Evolutionary conservation across 2,329 filamentous ascomycete genomes (phyloP).

Genomic region (Colletotrichum musae): DNA sequence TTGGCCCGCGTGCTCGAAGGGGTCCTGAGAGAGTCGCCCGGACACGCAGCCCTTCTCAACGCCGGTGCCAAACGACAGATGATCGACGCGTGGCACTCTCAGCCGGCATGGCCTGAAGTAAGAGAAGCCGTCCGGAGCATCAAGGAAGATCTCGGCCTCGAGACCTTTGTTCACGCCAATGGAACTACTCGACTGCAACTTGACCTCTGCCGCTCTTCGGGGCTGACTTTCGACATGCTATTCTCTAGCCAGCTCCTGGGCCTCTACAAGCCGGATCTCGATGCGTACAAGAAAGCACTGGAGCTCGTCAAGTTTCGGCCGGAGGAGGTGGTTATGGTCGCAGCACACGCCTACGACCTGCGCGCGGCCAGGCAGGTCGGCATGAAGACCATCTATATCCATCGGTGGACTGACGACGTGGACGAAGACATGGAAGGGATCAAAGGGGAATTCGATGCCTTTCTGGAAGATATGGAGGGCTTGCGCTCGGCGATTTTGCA

Average conservation of each 20-base stretch:
- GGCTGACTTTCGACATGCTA: slow-evolving; percentile 64
- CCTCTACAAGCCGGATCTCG: slow-evolving; percentile 62
- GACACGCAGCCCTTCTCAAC: slow-evolving; percentile 4
- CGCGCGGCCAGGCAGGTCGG: slow-evolving; percentile 63
- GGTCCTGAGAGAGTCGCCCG: slow-evolving; percentile 49
- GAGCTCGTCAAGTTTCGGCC: slow-evolving; percentile 59
- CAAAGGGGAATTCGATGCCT: slow-evolving; percentile 55
- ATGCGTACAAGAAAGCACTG: slow-evolving; percentile 61
- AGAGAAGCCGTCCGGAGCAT: slow-evolving; percentile 56
- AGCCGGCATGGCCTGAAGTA: slow-evolving; percentile 67
- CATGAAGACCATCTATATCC: slow-evolving; percentile 66
- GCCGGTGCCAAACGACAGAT: slow-evolving; percentile 43
- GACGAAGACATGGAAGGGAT: slow-evolving; percentile 60
- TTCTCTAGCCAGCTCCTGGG: slow-evolving; percentile 67
- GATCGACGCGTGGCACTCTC: slow-evolving; percentile 62
- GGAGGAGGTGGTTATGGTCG: slow-evolving; percentile 66
- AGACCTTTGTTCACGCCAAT: slow-evolving; percentile 68
- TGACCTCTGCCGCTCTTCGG: slow-evolving; percentile 63
- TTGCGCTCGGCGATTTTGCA: slow-evolving; percentile 36
- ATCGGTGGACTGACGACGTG: slow-evolving; percentile 67
- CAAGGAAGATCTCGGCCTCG: slow-evolving; percentile 51
- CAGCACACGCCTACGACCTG: slow-evolving; percentile 69
- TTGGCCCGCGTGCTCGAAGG: slow-evolving; percentile 57
- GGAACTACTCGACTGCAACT: slow-evolving; percentile 69
- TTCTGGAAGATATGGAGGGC: slow-evolving; percentile 45